phyloP scores from a whole-genome alignment of 345 rosid species.

The Conringia planisiliqua region DNA sequence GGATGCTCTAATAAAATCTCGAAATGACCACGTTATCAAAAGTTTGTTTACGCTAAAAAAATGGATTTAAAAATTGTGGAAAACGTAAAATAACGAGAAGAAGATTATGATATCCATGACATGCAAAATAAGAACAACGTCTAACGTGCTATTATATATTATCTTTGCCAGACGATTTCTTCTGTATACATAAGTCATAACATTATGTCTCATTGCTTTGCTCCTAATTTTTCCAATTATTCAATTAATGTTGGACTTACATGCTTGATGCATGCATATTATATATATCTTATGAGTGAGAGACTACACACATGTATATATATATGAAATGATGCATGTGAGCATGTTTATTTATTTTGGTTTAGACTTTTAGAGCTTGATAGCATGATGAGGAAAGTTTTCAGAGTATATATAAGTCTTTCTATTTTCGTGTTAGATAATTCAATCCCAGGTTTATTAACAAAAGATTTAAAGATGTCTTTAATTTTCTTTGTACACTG shows the following conservation, averaged over 20 bases:
- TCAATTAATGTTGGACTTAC: slow-evolving; percentile 19
- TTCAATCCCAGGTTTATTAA: background rate
- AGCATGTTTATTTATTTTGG: background rate
- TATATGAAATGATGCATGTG: no score
- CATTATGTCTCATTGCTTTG: background rate
- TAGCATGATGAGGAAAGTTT: background rate
- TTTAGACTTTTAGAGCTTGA: background rate
- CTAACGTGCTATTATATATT: slow-evolving; percentile 13
- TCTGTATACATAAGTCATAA: slow-evolving; percentile 23
- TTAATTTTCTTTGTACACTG: no score
- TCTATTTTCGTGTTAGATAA: background rate
- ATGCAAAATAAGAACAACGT: slow-evolving; percentile 27
- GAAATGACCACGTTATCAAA: background rate
- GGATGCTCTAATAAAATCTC: background rate
- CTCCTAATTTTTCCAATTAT: slow-evolving; percentile 6
- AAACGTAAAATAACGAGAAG: background rate
- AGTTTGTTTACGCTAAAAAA: background rate
- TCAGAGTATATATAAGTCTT: background rate
- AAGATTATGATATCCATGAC: slow-evolving; percentile 19
- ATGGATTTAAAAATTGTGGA: background rate
- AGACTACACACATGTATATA: background rate
- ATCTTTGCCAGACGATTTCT: slow-evolving; percentile 23
- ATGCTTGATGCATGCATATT: slow-evolving; percentile 22
- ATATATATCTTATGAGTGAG: background rate
- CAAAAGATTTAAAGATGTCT: background rate